phyloP scores from a whole-genome alignment of 495 filamentous ascomycete genomes.

The Parmelia sp. region DNA sequence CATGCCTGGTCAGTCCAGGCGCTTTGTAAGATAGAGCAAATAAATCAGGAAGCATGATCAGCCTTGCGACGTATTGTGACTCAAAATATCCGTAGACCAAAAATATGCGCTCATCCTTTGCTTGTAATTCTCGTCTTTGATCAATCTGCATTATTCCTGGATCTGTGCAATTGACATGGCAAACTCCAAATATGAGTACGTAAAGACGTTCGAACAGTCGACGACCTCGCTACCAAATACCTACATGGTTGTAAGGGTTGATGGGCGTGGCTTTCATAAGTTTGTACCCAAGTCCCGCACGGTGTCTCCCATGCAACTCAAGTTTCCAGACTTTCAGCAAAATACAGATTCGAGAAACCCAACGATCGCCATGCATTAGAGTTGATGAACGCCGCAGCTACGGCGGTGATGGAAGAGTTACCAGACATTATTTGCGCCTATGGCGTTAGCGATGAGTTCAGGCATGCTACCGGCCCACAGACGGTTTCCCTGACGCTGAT shows the following conservation, averaged over 20 bases:
- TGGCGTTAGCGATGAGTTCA: conserved; percentile 90
- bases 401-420: conserved; percentile 73
- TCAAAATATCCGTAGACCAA: background rate
- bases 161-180: conserved; percentile 41
- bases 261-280: conserved; percentile 90
- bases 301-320: background rate
- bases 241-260: conserved; percentile 88
- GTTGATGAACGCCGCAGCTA: conserved; percentile 90
- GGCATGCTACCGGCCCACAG: conserved; percentile 38
- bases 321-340: conserved; percentile 58
- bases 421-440: conserved; percentile 83
- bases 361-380: conserved; percentile 83
- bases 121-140: background rate
- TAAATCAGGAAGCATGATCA: background rate
- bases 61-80: background rate
- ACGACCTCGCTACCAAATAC: conserved; percentile 79
- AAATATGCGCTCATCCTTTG: background rate
- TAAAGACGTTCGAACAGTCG: conserved; percentile 76
- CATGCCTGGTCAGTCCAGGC: background rate
- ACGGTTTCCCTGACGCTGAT: background rate
- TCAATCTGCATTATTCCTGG: background rate
- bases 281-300: conserved; percentile 32
- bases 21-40: background rate
- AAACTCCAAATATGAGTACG: conserved; percentile 85
- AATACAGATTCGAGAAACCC: conserved; percentile 81